phyloP scores from a whole-genome alignment of 805 yeast genomes.

The Citeromyces nyonsensis region DNA sequence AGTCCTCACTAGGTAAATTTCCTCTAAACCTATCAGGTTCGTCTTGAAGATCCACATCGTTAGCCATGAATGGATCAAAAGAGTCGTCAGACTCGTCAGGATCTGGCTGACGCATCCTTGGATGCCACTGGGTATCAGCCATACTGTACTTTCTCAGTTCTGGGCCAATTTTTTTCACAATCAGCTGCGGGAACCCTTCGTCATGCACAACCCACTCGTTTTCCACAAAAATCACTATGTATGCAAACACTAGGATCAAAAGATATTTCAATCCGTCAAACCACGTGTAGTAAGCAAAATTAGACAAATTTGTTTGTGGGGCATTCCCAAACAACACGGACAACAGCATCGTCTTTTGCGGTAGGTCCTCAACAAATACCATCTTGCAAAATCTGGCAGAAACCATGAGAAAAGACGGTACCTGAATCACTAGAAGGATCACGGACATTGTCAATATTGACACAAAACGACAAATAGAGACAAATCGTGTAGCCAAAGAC shows the following conservation, averaged over 20 bases:
- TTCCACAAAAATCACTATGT: conserved; percentile 32
- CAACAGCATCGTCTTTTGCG: conserved; percentile 16
- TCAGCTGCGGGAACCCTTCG: conserved; percentile 46
- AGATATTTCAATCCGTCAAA: conserved; percentile 16
- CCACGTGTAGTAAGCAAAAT: conserved; percentile 5
- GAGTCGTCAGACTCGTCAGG: too few relatives aligned
- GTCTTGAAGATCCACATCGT: too few relatives aligned
- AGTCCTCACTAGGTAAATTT: too few relatives aligned
- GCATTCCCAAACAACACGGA: conserved; percentile 24
- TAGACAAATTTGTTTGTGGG: conserved; percentile 15
- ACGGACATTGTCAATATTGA: conserved; percentile 18
- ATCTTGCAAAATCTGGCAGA: conserved; percentile 37
- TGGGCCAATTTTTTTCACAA: conserved; percentile 43
- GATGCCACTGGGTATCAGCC: too few relatives aligned
- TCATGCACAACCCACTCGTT: conserved; percentile 65
- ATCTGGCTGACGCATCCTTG: too few relatives aligned
- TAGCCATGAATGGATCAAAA: too few relatives aligned
- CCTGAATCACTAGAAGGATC: conserved; percentile 27
- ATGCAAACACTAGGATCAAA: conserved; percentile 20
- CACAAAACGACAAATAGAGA: conserved; percentile 4
- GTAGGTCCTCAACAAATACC: conserved; percentile 36
- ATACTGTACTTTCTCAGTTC: conserved; percentile 9
- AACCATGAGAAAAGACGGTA: conserved; percentile 45
- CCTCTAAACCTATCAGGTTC: too few relatives aligned
- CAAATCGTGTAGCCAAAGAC: conserved; percentile 13